These are phyloP conservation scores for Peronospora destructor DNA, from an alignment of 352 stramenopile genomes.

Conservation along the genomic window DNA sequence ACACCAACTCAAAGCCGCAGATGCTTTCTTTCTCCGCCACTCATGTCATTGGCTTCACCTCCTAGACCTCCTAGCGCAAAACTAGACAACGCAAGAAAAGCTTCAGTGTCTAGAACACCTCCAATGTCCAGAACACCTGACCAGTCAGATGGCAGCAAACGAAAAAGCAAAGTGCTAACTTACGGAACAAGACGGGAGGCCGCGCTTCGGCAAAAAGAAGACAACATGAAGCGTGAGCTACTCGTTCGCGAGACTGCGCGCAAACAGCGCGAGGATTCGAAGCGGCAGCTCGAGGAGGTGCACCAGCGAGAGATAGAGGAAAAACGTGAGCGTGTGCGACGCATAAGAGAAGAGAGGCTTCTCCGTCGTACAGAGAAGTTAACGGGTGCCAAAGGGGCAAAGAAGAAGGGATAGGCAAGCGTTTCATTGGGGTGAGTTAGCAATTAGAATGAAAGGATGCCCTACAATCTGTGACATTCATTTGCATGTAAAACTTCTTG, in stretches of 20 bases:
- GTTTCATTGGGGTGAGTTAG: no score
- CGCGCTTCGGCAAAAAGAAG: slow-evolving; percentile 57
- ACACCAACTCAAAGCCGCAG: slow-evolving; percentile 11
- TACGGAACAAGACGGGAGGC: slow-evolving; percentile 59
- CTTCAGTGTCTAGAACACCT: slow-evolving; percentile 13
- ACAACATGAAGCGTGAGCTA: slow-evolving; percentile 60
- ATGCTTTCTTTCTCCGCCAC: slow-evolving; percentile 15
- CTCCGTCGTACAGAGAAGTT: slow-evolving; percentile 23
- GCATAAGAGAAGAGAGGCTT: slow-evolving; percentile 48
- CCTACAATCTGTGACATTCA: no score
- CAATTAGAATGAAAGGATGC: no score
- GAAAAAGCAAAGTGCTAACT: slow-evolving; percentile 21
- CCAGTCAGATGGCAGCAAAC: slow-evolving; percentile 16
- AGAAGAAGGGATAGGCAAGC: slow-evolving; percentile 15
- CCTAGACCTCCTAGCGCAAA: slow-evolving; percentile 22
- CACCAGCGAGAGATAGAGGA: slow-evolving; percentile 65
- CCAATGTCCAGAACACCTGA: slow-evolving; percentile 19
- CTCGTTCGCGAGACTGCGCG: slow-evolving; percentile 50
- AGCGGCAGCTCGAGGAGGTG: slow-evolving; percentile 52
- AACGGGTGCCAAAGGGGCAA: slow-evolving; percentile 18
- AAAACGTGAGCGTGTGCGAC: slow-evolving; percentile 56
- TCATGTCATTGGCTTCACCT: slow-evolving; percentile 22
- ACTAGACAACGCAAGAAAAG: slow-evolving; percentile 14
- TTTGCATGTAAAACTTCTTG: no score
- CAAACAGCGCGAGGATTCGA: slow-evolving; percentile 59